Conservation (phyloP, 805 yeast species). For the Starmerella kuoi region DNA sequence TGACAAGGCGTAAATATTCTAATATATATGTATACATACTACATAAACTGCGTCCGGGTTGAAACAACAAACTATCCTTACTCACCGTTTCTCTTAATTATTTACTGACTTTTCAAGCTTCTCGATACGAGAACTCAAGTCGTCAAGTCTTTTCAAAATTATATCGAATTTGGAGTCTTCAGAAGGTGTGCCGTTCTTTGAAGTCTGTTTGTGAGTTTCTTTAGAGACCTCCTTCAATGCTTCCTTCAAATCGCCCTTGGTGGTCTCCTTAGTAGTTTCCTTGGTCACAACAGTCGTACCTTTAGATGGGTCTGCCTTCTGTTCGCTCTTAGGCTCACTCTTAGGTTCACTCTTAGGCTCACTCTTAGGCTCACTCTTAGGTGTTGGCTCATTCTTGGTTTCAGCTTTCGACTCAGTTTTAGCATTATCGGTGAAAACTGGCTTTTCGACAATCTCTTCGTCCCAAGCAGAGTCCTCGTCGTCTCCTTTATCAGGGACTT, state of each 20-base stretch:
- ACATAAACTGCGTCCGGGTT: too few relatives aligned
- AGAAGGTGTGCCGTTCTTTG: background rate
- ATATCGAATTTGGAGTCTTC: conserved; percentile 13
- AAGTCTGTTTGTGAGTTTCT: background rate
- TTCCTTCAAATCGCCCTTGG: conserved; percentile 7
- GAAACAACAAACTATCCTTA: too few relatives aligned
- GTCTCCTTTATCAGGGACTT: conserved; percentile 25
- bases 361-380: too few relatives aligned
- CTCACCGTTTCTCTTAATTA: background rate
- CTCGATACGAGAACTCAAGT: conserved; percentile 14
- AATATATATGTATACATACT: too few relatives aligned
- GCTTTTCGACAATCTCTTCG: conserved; percentile 24
- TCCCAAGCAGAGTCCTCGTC: conserved; percentile 29
- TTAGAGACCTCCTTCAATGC: conserved; percentile 8
- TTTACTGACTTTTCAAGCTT: background rate
- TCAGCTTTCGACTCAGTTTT: too few relatives aligned
- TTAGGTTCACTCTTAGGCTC: too few relatives aligned
- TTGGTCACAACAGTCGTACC: conserved; percentile 10
- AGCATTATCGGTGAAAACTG: background rate
- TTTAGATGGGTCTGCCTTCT: conserved; percentile 3
- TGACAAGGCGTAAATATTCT: background rate
- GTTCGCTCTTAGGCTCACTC: too few relatives aligned
- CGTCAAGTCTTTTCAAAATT: conserved; percentile 17
- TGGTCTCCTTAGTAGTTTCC: conserved; percentile 1
- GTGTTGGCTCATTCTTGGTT: too few relatives aligned